Conservation (phyloP, 2,329 filamentous ascomycete genomes). For the Colletotrichum sp. region DNA sequence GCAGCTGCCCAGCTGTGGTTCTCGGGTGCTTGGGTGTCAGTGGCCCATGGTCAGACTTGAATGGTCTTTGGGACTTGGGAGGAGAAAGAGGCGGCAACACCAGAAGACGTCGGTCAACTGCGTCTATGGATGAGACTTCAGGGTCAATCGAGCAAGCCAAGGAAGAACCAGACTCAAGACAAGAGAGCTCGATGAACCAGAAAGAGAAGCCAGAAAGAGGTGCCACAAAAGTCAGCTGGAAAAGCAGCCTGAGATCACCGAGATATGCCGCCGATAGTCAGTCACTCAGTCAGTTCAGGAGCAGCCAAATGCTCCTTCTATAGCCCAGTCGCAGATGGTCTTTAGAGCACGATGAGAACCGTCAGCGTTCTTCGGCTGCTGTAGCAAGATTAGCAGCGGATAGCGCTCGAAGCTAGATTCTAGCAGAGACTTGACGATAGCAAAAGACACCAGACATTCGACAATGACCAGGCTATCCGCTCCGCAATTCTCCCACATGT, state of each 20-base stretch:
- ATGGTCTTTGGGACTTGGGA: conserved; percentile 14
- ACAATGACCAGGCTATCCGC: conserved; percentile 48
- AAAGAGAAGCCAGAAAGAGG: conserved; percentile 22
- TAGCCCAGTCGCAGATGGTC: conserved; percentile 54
- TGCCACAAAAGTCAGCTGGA: conserved; percentile 15
- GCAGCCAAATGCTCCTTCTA: conserved; percentile 35
- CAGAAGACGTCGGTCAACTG: neutral
- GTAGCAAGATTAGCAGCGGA: conserved; percentile 62
- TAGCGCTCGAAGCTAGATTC: conserved; percentile 68
- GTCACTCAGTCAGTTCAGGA: conserved; percentile 20
- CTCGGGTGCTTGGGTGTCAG: neutral
- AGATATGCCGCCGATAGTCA: conserved; percentile 23
- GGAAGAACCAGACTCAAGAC: conserved; percentile 9
- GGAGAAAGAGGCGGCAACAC: conserved; percentile 10
- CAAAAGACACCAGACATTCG: conserved; percentile 61
- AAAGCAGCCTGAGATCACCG: conserved; percentile 21
- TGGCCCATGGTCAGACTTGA: neutral
- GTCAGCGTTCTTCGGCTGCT: conserved; percentile 47
- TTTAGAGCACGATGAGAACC: conserved; percentile 45
- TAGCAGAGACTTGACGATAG: conserved; percentile 75
- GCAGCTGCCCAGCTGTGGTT: conserved; percentile 11
- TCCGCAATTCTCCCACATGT: conserved; percentile 43
- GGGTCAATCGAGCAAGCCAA: conserved; percentile 12
- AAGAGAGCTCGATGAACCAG: neutral
- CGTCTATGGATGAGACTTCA: conserved; percentile 12